Percentiles rank a stretch among this genome's conserved stretches.
Evolutionary conservation across 1,139 yeast genomes (phyloP).

Genomic region (Pichiaceae sp.): DNA sequence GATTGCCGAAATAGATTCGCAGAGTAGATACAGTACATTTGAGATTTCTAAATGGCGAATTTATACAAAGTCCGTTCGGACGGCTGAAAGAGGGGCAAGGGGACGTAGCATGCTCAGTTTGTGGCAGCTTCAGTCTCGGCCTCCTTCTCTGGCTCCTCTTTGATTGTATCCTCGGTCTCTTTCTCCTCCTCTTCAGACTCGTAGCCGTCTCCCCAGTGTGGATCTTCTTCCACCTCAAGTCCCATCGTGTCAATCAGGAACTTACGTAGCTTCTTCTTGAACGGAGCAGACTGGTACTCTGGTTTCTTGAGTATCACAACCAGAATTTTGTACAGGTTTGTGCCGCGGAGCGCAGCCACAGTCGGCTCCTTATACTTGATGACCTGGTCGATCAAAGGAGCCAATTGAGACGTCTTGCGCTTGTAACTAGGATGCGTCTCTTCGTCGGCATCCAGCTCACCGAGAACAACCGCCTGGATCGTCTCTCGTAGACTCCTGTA

Average conservation of each 20-base stretch:
- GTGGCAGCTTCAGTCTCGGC: too few species aligned
- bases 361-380: constrained; percentile 11
- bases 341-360: constrained; percentile 20
- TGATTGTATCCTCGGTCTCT: constrained; percentile 9
- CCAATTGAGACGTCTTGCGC: constrained; percentile 12
- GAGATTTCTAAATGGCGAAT: too few species aligned
- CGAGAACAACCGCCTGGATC: constrained; percentile 16
- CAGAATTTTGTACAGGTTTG: constrained; percentile 24
- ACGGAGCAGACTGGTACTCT: constrained; percentile 16
- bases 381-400: constrained; percentile 14
- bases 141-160: background rate
- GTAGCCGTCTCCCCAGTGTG: constrained; percentile 17
- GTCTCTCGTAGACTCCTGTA: constrained; percentile 16
- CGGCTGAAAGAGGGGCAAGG: too few species aligned
- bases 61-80: too few species aligned
- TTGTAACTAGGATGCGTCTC: constrained; percentile 9
- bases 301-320: constrained; percentile 26
- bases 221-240: constrained; percentile 18
- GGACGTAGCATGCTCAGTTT: too few species aligned
- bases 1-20: too few species aligned
- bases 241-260: constrained; percentile 19
- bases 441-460: constrained; percentile 5
- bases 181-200: constrained; percentile 16
- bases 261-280: constrained; percentile 13
- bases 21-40: too few species aligned